A percentile compares a stretch with the other conserved stretches of the same genome.
phyloP scores from a whole-genome alignment of 306 rosid species.

The Elaeagnus macrophylla region DNA sequence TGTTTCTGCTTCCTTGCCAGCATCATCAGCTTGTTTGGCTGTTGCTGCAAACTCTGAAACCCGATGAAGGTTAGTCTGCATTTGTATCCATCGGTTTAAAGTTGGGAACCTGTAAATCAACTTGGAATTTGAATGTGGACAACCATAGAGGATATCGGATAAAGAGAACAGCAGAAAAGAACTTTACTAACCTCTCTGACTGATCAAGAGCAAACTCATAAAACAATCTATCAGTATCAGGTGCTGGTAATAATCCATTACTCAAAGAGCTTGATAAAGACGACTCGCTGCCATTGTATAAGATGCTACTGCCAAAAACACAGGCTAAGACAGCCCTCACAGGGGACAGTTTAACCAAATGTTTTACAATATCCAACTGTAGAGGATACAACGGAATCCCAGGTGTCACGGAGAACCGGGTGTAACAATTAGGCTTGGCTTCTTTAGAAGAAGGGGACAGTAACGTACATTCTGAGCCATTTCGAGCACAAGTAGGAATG shows the following conservation, averaged over 20 bases:
- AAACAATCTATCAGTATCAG: slow-evolving; percentile 76
- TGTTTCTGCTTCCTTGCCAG: slow-evolving; percentile 37
- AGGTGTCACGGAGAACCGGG: slow-evolving; percentile 61
- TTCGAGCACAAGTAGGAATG: slow-evolving; percentile 58
- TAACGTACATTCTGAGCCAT: slow-evolving; percentile 67
- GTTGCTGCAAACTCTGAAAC: slow-evolving; percentile 90
- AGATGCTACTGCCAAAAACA: slow-evolving; percentile 88
- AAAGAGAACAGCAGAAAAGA: slow-evolving; percentile 5
- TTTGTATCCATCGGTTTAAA: slow-evolving; percentile 96
- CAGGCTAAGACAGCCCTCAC: slow-evolving; percentile 95
- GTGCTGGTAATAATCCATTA: slow-evolving; percentile 62
- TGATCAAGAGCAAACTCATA: slow-evolving; percentile 98
- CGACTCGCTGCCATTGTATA: slow-evolving; percentile 63
- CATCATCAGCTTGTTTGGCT: slow-evolving; percentile 52
- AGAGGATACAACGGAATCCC: slow-evolving; percentile 85
- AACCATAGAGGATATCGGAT: slow-evolving; percentile 11
- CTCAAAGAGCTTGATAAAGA: slow-evolving; percentile 71
- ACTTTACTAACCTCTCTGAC: slow-evolving; percentile 68
- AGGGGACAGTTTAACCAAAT: slow-evolving; percentile 90
- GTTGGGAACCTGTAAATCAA: slow-evolving; percentile 73
- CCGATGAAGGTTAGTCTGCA: slow-evolving; percentile 96
- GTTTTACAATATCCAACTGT: slow-evolving; percentile 85
- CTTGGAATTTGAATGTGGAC: slow-evolving; percentile 18
- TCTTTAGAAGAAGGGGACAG: slow-evolving; percentile 77
- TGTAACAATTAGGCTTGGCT: slow-evolving; percentile 67